Evolutionary conservation across 1,139 yeast species (phyloP), one percentile per base, ranked within the genome.

Genomic region (Saccharomyces hybrid): DNA sequence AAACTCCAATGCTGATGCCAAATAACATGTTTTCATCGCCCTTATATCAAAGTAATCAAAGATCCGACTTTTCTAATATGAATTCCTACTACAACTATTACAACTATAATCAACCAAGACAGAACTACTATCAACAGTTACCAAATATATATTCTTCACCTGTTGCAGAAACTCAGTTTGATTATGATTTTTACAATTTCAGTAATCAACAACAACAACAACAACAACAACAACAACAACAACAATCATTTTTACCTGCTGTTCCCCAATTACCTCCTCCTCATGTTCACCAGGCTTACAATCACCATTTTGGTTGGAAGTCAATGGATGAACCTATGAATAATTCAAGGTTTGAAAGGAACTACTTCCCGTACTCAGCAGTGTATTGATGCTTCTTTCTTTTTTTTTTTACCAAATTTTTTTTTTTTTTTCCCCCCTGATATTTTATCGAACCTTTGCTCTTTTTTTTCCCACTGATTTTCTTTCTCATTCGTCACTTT

Each of bases 11-110:
- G 16, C 56, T 52, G 27, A 49, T 54, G 29, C 50, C 34, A 12
- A 41, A 63, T 31, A 58, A 55, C 53, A 57, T 60, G 32, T 63
- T 60, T 51, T 63, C 68, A 9, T 64, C 68, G 32, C 68, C 68
- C 9, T 54, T 55, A n/a, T 58, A 56, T 49, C 58, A 61, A 28
- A 44, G 29, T n/a, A 42, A 42, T 5, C n/a, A 14, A 5, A 42
- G 19, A 12, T 21, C 34, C 7, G 44, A 38, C 5, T 59, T 29
- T 56, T 56, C 51, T 51, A 52, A 6, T 6, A 52, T 49, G 24
- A 51, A 57, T 11, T 21, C 16, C 3, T 46, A 49, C 6, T 38
- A 41, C 16, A 31, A 32, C 19, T 50, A 50, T 29, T 31, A 44
- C 42, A 49, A 49, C 27, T 47, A 50, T n/a, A 48, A 50, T 16